Percentiles rank a stretch among this genome's conserved stretches.
Conservation (phyloP, 2,329 filamentous ascomycete genomes). For the Aspergillus sp. region DNA sequence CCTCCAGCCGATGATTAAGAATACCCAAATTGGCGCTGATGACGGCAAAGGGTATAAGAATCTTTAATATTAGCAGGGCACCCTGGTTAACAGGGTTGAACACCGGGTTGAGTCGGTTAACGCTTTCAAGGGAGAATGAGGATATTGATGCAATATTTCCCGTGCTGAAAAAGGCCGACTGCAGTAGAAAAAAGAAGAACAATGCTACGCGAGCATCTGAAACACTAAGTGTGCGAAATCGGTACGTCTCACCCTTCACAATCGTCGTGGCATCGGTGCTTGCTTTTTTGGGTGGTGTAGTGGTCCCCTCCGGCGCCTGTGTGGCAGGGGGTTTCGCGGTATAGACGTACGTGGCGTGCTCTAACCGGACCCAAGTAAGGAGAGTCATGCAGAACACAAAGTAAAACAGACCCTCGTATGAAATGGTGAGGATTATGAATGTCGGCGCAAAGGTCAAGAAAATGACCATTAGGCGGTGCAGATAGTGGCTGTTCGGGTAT, state of each 20-base stretch:
- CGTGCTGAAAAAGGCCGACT: conserved; percentile 95
- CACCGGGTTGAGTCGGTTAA: conserved; percentile 80
- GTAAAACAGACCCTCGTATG: conserved; percentile 96
- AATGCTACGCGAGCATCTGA: conserved; percentile 85
- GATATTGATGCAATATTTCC: conserved; percentile 94
- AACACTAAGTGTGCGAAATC: conserved; percentile 69
- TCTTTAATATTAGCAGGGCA: conserved; percentile 80
- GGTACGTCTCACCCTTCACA: conserved; percentile 31
- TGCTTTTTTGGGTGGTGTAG: conserved; percentile 26
- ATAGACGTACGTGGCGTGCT: conserved; percentile 68
- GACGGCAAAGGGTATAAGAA: conserved; percentile 89
- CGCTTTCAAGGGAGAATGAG: conserved; percentile 89
- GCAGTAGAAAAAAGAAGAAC: conserved; percentile 92
- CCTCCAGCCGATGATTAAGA: conserved; percentile 77
- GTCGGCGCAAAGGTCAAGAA: conserved; percentile 91
- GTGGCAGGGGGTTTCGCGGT: conserved; percentile 25
- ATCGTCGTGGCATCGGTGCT: conserved; percentile 35
- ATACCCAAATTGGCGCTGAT: conserved; percentile 94
- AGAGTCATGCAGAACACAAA: conserved; percentile 81
- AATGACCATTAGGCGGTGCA: conserved; percentile 83
- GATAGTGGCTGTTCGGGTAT: conserved; percentile 80
- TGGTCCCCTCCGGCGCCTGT: conserved; percentile 15
- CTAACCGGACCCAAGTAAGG: conserved; percentile 86
- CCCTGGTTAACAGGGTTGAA: conserved; percentile 94
- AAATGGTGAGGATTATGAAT: conserved; percentile 95